These are phyloP conservation scores for Cymbidium sinense DNA, from an alignment of 106 monocot species.

Conservation along the genomic window DNA sequence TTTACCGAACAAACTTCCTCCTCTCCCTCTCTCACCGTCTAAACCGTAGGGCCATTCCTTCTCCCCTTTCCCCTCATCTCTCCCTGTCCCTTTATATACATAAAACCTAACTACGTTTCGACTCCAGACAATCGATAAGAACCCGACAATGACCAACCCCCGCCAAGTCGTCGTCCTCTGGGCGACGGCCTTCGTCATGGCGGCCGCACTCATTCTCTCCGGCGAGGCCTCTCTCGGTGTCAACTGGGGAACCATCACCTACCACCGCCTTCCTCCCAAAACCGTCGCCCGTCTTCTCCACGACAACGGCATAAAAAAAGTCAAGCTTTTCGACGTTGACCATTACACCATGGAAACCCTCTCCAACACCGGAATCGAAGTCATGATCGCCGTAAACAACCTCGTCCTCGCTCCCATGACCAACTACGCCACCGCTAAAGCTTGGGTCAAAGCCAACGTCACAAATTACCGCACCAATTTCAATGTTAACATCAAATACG, in stretches of 20 bases:
- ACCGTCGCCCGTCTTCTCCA: constrained; percentile 37
- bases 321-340: constrained; percentile 59
- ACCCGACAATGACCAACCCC: not conserved
- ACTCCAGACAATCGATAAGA: too few species aligned
- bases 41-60: not conserved
- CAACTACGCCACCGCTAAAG: constrained; percentile 25
- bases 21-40: not conserved
- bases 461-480: constrained; percentile 16
- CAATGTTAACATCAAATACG: constrained; percentile 49
- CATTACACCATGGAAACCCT: constrained; percentile 23
- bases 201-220: not conserved
- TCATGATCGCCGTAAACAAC: constrained; percentile 48
- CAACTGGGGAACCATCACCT: constrained; percentile 53
- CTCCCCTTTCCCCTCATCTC: too few species aligned
- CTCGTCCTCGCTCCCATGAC: constrained; percentile 22
- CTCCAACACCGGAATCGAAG: constrained; percentile 31
- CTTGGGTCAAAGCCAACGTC: constrained; percentile 48
- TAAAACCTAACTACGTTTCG: too few species aligned
- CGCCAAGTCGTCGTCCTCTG: not conserved
- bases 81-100: not conserved
- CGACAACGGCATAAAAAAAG: constrained; percentile 46
- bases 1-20: not conserved
- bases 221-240: constrained; percentile 24
- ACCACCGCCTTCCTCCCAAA: constrained; percentile 42
- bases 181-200: not conserved